Conservation (phyloP, 805 yeast species). For the Cyberlindnera euphorbiae region DNA sequence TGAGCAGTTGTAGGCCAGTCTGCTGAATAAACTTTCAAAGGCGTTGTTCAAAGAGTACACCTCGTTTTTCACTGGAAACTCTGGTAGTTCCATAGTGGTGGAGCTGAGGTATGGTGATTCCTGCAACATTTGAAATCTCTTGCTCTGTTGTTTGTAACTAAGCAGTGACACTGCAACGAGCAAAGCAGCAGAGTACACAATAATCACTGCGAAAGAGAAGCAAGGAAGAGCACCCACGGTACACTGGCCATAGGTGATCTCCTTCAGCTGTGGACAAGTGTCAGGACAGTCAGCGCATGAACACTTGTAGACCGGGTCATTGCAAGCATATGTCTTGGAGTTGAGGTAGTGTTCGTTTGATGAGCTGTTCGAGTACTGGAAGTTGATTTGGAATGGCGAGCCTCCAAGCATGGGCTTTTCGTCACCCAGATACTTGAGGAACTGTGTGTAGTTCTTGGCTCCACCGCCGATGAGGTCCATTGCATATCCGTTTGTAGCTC, state of each 20-base stretch:
- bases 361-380: slow-evolving; percentile 39
- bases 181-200: slow-evolving; percentile 39
- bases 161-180: slow-evolving; percentile 23
- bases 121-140: slow-evolving; percentile 34
- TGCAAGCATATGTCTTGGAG: slow-evolving; percentile 38
- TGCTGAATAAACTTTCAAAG: slow-evolving; percentile 44
- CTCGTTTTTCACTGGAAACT: slow-evolving; percentile 21
- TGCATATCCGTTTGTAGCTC: slow-evolving; percentile 93
- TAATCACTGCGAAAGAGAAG: slow-evolving; percentile 57
- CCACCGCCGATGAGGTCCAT: slow-evolving; percentile 99
- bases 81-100: slow-evolving; percentile 18
- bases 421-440: slow-evolving; percentile 87
- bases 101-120: slow-evolving; percentile 36
- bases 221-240: slow-evolving; percentile 63
- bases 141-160: slow-evolving; percentile 19
- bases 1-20: slow-evolving; percentile 57
- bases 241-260: slow-evolving; percentile 42
- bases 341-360: slow-evolving; percentile 22
- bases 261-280: slow-evolving; percentile 69
- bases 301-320: slow-evolving; percentile 62
- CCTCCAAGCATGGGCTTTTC: slow-evolving; percentile 93
- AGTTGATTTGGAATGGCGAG: slow-evolving; percentile 91
- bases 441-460: slow-evolving; percentile 65
- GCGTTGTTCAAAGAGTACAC: slow-evolving; percentile 45
- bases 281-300: slow-evolving; percentile 87